These are phyloP conservation scores for Psidium guajava DNA, from an alignment of 345 rosid genomes.

Conservation along the genomic window DNA sequence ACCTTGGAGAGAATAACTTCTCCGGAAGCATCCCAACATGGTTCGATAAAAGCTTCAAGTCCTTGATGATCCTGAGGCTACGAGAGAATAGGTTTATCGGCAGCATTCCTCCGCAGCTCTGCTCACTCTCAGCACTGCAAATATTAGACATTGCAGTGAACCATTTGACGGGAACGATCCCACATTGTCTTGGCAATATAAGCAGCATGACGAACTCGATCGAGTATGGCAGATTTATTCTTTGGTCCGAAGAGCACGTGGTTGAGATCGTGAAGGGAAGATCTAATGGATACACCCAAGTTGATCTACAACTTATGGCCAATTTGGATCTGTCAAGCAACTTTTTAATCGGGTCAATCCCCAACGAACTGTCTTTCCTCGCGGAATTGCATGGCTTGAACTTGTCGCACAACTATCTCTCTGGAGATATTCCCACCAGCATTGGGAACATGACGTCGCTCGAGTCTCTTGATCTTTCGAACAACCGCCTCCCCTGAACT, in stretches of 20 bases:
- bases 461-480: conserved; percentile 12
- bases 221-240: no score
- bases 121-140: not conserved
- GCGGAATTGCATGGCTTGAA: conserved; percentile 6
- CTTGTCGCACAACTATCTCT: conserved; percentile 7
- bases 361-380: not conserved
- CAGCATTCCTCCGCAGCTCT: conserved; percentile 3
- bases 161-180: not conserved
- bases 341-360: conserved; percentile 5
- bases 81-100: conserved; percentile 5
- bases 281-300: not conserved
- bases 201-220: not conserved
- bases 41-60: not conserved
- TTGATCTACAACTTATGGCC: not conserved
- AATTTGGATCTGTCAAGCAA: conserved; percentile 16
- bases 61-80: not conserved
- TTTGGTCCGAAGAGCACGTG: not conserved
- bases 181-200: not conserved
- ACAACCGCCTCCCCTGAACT: conserved; percentile 2
- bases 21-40: not conserved
- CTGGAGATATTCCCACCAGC: not conserved
- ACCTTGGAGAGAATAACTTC: not conserved
- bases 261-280: not conserved
- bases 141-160: not conserved
- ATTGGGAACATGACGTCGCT: conserved; percentile 1